Percentiles rank a stretch among this genome's conserved stretches.
Evolutionary conservation across 2,329 filamentous ascomycete genomes (phyloP).

Genomic region (Verticillium nonalfalfae): DNA sequence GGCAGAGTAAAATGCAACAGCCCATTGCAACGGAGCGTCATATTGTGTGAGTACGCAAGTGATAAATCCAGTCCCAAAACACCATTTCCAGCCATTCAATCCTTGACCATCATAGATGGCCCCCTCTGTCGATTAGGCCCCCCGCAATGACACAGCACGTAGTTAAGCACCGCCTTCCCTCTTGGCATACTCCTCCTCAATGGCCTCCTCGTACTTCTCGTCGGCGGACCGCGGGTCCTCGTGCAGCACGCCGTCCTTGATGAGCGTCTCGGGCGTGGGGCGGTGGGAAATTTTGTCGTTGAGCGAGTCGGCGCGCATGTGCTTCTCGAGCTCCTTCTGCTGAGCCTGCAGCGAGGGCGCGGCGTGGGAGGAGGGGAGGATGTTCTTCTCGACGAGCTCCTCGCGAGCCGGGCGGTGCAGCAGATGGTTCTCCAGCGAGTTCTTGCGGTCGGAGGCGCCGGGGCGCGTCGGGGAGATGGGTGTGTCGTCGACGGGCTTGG

Average conservation of each 20-base stretch:
- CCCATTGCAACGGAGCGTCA: too few relatives aligned
- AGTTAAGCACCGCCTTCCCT: conserved; percentile 52
- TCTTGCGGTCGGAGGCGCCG: conserved; percentile 41
- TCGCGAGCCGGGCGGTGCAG: conserved; percentile 69
- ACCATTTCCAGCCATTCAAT: too few relatives aligned
- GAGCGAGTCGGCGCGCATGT: conserved; percentile 80
- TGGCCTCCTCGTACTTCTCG: conserved; percentile 53
- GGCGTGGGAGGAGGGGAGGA: conserved; percentile 71
- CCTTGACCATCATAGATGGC: not conserved
- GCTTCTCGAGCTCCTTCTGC: conserved; percentile 77
- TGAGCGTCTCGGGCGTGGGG: conserved; percentile 67
- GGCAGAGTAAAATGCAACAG: too few relatives aligned
- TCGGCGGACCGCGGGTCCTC: conserved; percentile 56
- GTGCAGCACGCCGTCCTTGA: conserved; percentile 73
- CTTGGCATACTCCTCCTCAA: conserved; percentile 59
- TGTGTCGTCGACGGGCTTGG: conserved; percentile 42
- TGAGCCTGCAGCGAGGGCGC: conserved; percentile 75
- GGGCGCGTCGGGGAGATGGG: conserved; percentile 51
- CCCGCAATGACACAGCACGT: not conserved
- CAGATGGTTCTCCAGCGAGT: conserved; percentile 68
- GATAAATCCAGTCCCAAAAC: too few relatives aligned
- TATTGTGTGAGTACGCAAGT: too few relatives aligned
- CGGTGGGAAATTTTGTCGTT: conserved; percentile 81
- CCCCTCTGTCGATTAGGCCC: too few relatives aligned
- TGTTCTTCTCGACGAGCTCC: conserved; percentile 79